Evolutionary conservation across 441 rosid genomes (phyloP), one percentile per base, ranked within the genome.

Genomic region (Pelargonium cotyledonis): DNA sequence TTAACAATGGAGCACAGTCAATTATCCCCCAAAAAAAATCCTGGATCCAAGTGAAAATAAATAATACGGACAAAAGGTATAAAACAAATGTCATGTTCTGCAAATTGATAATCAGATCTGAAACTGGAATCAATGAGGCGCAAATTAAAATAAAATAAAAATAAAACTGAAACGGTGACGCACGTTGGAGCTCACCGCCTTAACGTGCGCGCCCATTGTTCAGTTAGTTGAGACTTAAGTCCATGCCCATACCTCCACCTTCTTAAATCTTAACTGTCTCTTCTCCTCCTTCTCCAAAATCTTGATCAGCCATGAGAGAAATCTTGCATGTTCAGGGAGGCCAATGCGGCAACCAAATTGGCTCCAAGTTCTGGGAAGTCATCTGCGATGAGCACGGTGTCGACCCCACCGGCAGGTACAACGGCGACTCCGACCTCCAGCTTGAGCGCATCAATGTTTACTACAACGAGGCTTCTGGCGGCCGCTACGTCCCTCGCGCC

Each of bases 401-500:
- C 60, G 88, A 85, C 68, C 73, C 86, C n/a, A 85, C 88, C 3
- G 86, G 88, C 12, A 71, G 85, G 35, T 85, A 81, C 76, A 66
- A 70, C 0, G 88, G 88, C 9, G 79, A 78, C 72, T 71, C 83
- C 41, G 86, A 81, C 49, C 82, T 85, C 26, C 86, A 85, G 69
- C 79, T 82, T 31, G 88, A 84, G 74, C 80, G 84, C 4, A 79
- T 84, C 65, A 84, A 84, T 40, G 85, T 84, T 38, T 85, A 85
- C 78, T 85, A 82, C 78, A 85, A 85, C 61, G 88, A 85, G 71
- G 88, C 88, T 9, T 82, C 85, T 66, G 78, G 86, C 49, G 88
- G 88, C 11, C 71, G 88, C 43, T 80, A 77, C 67, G 88, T 85
- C 18, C 88, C 88, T 3, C 85, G 86, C 8, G 88, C 88, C 1